Conservation (phyloP, 1,284 basidiomycete genomes). For the Ustilago hordei region DNA sequence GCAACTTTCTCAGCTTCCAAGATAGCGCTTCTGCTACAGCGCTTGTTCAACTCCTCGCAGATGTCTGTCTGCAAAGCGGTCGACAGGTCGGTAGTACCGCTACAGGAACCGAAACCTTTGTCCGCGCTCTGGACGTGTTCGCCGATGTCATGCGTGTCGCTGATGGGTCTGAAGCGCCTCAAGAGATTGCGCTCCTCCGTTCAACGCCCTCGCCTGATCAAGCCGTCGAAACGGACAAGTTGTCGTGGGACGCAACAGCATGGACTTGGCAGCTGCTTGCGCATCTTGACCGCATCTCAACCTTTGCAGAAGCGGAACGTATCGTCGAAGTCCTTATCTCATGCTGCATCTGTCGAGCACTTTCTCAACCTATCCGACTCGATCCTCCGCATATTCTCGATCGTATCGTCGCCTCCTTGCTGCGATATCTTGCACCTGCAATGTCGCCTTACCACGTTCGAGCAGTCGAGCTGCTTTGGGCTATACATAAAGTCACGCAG, state of each 20-base stretch:
- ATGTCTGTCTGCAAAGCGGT: slow-evolving; percentile 26
- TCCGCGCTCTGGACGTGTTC: slow-evolving; percentile 47
- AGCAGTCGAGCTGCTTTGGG: slow-evolving; percentile 87
- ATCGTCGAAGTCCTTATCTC: slow-evolving; percentile 53
- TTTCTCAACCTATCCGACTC: slow-evolving; percentile 31
- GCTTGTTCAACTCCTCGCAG: slow-evolving; percentile 31
- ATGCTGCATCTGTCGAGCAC: slow-evolving; percentile 49
- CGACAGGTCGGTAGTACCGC: not conserved
- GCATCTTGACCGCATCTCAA: slow-evolving; percentile 26
- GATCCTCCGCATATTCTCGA: slow-evolving; percentile 31
- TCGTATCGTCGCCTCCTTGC: slow-evolving; percentile 73
- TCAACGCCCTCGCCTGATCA: not conserved
- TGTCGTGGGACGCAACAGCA: slow-evolving; percentile 33
- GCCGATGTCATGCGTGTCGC: slow-evolving; percentile 47
- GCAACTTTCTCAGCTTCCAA: slow-evolving; percentile 46
- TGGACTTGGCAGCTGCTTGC: slow-evolving; percentile 36
- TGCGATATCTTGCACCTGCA: slow-evolving; percentile 80
- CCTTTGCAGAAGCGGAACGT: slow-evolving; percentile 51
- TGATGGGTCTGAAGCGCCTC: slow-evolving; percentile 33
- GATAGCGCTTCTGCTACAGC: slow-evolving; percentile 27
- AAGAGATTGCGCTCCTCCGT: slow-evolving; percentile 32
- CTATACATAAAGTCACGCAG: slow-evolving; percentile 35
- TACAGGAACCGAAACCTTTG: slow-evolving; percentile 26
- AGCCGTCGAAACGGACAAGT: slow-evolving; percentile 15
- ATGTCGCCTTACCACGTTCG: slow-evolving; percentile 82